A percentile compares a stretch with the other conserved stretches of the same genome.
phyloP scores from a whole-genome alignment of 805 yeast genomes.

The Candida michaelii region DNA sequence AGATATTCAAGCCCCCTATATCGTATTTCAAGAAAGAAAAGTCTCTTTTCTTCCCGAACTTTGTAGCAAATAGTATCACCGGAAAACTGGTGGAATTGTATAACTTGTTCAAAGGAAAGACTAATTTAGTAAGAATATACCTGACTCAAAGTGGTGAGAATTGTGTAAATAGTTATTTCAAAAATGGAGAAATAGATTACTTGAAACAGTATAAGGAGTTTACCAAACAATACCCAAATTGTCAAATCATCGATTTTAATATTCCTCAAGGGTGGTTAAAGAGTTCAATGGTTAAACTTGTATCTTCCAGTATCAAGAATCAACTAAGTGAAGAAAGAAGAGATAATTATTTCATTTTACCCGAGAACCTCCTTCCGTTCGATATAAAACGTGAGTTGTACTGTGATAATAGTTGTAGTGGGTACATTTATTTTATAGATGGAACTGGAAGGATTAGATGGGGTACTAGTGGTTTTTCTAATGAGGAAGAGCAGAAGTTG shows the following conservation, averaged over 20 bases:
- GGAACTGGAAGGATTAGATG: constrained; percentile 74
- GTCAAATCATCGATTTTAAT: constrained; percentile 76
- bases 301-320: constrained; percentile 43
- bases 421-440: constrained; percentile 81
- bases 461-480: constrained; percentile 86
- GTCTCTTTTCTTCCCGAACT: constrained; percentile 80
- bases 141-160: constrained; percentile 71
- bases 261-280: constrained; percentile 74
- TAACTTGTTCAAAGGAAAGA: constrained; percentile 45
- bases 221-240: constrained; percentile 42
- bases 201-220: constrained; percentile 41
- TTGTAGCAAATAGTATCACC: constrained; percentile 54
- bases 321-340: constrained; percentile 50
- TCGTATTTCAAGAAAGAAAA: constrained; percentile 71
- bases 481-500: constrained; percentile 58
- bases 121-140: constrained; percentile 64
- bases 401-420: constrained; percentile 76
- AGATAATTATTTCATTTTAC: constrained; percentile 60
- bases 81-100: constrained; percentile 37
- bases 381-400: constrained; percentile 57
- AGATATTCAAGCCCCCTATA: constrained; percentile 80
- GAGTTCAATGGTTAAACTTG: constrained; percentile 54
- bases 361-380: constrained; percentile 57
- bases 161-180: constrained; percentile 62
- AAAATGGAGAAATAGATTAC: constrained; percentile 41